phyloP scores from a whole-genome alignment of 1,284 basidiomycete genomes.

The Microbotryum scabiosae region DNA sequence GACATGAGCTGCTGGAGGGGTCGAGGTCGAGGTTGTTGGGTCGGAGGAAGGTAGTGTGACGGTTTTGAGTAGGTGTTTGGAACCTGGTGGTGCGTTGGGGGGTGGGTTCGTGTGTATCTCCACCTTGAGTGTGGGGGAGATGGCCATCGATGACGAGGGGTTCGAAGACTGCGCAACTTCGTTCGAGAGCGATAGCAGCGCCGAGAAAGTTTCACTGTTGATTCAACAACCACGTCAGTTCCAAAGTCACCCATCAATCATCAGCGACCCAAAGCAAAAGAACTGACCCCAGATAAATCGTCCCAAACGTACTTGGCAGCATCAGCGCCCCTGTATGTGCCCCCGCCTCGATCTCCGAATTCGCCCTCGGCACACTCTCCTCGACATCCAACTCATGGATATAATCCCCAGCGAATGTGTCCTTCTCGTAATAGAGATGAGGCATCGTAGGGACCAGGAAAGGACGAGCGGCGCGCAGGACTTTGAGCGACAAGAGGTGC shows the following conservation, averaged over 20 bases:
- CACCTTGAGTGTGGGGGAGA: constrained; percentile 30
- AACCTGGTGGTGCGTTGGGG: not conserved
- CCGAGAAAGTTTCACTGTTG: constrained; percentile 36
- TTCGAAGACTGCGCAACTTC: constrained; percentile 29
- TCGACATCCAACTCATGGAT: no score
- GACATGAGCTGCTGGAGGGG: not conserved
- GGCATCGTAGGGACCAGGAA: not conserved
- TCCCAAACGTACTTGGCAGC: constrained; percentile 11
- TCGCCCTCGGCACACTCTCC: not conserved
- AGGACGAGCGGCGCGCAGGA: constrained; percentile 12
- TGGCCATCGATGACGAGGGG: constrained; percentile 22
- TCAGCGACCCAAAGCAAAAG: not conserved
- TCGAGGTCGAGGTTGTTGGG: not conserved
- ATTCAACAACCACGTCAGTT: not conserved
- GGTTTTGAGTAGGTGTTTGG: constrained; percentile 2
- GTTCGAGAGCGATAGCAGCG: constrained; percentile 37
- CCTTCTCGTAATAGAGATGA: not conserved
- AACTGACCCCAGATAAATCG: constrained; percentile 19
- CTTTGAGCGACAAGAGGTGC: constrained; percentile 19
- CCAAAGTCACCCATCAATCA: not conserved
- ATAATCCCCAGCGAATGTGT: not conserved
- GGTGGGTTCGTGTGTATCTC: constrained; percentile 34
- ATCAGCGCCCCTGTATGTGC: constrained; percentile 1
- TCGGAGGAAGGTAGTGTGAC: not conserved
- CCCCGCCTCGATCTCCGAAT: not conserved